These are phyloP conservation scores for Baorangia bicolor DNA, from an alignment of 768 basidiomycete genomes.

Conservation along the genomic window DNA sequence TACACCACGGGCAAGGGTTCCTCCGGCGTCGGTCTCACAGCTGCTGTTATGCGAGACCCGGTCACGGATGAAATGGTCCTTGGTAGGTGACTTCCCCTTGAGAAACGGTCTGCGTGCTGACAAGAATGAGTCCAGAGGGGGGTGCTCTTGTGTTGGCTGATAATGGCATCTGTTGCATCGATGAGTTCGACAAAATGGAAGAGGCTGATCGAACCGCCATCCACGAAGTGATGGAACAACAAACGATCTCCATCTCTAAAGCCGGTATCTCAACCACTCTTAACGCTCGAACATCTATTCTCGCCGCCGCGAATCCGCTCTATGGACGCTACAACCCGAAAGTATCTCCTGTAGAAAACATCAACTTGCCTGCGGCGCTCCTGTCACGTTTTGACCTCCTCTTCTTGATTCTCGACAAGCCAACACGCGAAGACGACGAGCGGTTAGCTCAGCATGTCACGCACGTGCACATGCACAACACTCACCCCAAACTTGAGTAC, in stretches of 20 bases:
- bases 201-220: constrained; percentile 96
- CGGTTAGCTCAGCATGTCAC: constrained; percentile 96
- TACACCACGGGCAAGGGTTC: constrained; percentile 99
- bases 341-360: constrained; percentile 97
- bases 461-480: constrained; percentile 95
- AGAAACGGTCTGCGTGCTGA: constrained; percentile 7
- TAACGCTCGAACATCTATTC: constrained; percentile 95
- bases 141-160: constrained; percentile 98
- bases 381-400: constrained; percentile 95
- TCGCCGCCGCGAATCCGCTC: constrained; percentile 96
- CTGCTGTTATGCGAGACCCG: constrained; percentile 98
- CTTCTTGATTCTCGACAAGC: constrained; percentile 96
- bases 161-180: constrained; percentile 99
- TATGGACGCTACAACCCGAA: constrained; percentile 99
- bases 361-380: constrained; percentile 96
- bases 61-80: constrained; percentile 99
- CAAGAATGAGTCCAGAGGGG: constrained; percentile 64
- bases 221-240: constrained; percentile 99
- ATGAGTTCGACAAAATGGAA: constrained; percentile 99
- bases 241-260: constrained; percentile 99
- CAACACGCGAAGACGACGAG: constrained; percentile 92
- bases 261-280: constrained; percentile 98
- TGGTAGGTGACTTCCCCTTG: constrained; percentile 53
- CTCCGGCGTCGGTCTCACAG: constrained; percentile 97
- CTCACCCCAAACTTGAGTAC: constrained; percentile 80